Evolutionary conservation across 305 asterid genomes (phyloP), one percentile per base, ranked within the genome.

Genomic region (Fraxinus velutina): DNA sequence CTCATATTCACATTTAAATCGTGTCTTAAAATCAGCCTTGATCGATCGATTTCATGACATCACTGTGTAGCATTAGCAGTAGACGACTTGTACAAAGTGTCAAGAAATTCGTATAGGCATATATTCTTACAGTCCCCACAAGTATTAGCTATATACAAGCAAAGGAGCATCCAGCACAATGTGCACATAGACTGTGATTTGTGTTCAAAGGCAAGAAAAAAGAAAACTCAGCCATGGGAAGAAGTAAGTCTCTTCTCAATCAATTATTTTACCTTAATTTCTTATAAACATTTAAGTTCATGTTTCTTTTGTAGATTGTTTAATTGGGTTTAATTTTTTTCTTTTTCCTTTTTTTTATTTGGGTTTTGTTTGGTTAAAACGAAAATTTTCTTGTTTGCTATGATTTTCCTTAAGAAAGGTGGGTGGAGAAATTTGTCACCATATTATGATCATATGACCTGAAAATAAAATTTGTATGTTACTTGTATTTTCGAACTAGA

Each of bases 181-280:
- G 33, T 27, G 73, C 36, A 66, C 2, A 12, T 10, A 68, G 73
- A 66, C 34, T 24, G 2, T 29, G 75, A 29, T 68, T 68, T 68
- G 33, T 77, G 29, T 77, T 47, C 64, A 50, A 15, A 42, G 57
- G 27, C 71, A 57, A 9, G 33, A 52, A 32, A 60, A 17, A 19
- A 10, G 24, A 62, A 34, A 34, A 24, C 80, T 32, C 33, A 62
- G 24, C 75, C 71, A 79, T 79, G 82, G 82, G 82, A 79, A 79
- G 78, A 47, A 70, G 82, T 79, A 44, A 42, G 82, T 17, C 13
- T 2, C 34, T 39, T 22, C 52, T 52, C 17, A 5, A 1, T 39
- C 37, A 2, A 68, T 68, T 68, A 68, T 68, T 27, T 12, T 68
- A 10, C 9, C 36, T 19, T 30, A 30, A 13, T 68, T 77, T 30